Evolutionary conservation across 2,329 filamentous ascomycete genomes (phyloP), one percentile per base, ranked within the genome.

Genomic region (Xylaria sp.): DNA sequence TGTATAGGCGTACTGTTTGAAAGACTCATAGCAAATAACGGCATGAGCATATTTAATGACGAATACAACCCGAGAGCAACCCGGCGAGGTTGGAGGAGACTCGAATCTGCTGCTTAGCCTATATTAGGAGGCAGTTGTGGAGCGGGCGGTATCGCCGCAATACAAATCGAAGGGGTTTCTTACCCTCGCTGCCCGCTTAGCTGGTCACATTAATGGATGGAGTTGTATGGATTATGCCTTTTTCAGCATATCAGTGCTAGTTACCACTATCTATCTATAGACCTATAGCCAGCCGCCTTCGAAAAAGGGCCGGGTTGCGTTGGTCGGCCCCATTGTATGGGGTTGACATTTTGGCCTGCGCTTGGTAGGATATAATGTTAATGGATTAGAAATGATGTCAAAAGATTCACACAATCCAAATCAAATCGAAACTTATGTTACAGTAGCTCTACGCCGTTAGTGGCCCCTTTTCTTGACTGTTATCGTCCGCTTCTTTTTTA

Each of bases 301-400:
- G 31, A 61, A 37, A 35, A 50, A 51, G 43, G 47, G 53, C 25
- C 50, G 38, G 12, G 38, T 28, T 23, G 51, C n/a, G 50, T 37
- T 28, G 49, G 42, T 38, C n/a, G 53, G 47, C 56, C 42, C 28
- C 37, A 52, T 51, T 63, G 55, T 54, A 56, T 56, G 58, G 40
- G 58, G 50, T 58, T 35, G 47, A 9, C 28, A 31, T 5, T 9
- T n/a, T n/a, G n/a, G 45, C 33, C 55, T 57, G 33, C 38, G 31
- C 25, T 62, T 62, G 55, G 64, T 62, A 61, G 55, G 61, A 64
- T 60, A 64, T 66, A 66, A 66, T 66, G 57, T 65, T 67, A 67
- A 67, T 67, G 62, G 59, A 65, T 67, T 56, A 60, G 49, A 62
- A 42, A 65, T 37, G 51, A 62, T 52, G 57, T 55, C 50, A 61